Evolutionary conservation across 345 rosid species (phyloP).

Genomic region (Corchorus capsularis): DNA sequence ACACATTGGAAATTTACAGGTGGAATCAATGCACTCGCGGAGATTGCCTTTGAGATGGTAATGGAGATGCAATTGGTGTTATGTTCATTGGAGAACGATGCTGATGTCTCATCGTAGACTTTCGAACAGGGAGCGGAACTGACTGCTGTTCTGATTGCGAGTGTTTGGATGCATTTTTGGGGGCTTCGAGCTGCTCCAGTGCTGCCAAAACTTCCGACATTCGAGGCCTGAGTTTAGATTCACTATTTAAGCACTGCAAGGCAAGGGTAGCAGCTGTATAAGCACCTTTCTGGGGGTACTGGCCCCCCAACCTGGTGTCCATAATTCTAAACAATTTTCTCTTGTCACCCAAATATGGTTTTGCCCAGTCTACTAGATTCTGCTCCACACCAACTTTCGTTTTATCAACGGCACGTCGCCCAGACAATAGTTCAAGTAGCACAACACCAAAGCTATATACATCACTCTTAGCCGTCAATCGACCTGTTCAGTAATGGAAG

Average conservation of each 20-base stretch:
- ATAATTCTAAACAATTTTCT: slow-evolving; percentile 84
- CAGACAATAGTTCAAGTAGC: slow-evolving; percentile 84
- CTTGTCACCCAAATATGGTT: slow-evolving; percentile 83
- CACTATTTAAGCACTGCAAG: slow-evolving; percentile 58
- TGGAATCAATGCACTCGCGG: slow-evolving; percentile 43
- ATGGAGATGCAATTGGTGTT: slow-evolving; percentile 63
- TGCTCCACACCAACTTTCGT: slow-evolving; percentile 80
- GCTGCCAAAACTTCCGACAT: slow-evolving; percentile 82
- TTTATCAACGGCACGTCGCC: slow-evolving; percentile 89
- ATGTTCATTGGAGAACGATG: slow-evolving; percentile 54
- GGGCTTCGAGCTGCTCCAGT: slow-evolving; percentile 62
- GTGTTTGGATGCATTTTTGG: slow-evolving; percentile 36
- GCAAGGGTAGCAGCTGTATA: slow-evolving; percentile 78
- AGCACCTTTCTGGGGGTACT: slow-evolving; percentile 91
- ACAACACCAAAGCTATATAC: slow-evolving; percentile 98
- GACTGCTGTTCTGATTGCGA: slow-evolving; percentile 35
- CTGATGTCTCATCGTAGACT: slow-evolving; percentile 58
- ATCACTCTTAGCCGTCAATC: slow-evolving; percentile 90
- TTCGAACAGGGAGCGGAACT: slow-evolving; percentile 39
- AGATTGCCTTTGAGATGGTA: slow-evolving; percentile 57
- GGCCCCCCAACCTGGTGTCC: slow-evolving; percentile 97
- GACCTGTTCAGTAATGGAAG: slow-evolving; percentile 54
- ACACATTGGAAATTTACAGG: slow-evolving; percentile 27
- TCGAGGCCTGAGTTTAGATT: slow-evolving; percentile 77
- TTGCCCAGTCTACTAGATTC: slow-evolving; percentile 94